Evolutionary conservation across 1,284 basidiomycete genomes (phyloP).

Genomic region (Filobasidium uniguttulatum): DNA sequence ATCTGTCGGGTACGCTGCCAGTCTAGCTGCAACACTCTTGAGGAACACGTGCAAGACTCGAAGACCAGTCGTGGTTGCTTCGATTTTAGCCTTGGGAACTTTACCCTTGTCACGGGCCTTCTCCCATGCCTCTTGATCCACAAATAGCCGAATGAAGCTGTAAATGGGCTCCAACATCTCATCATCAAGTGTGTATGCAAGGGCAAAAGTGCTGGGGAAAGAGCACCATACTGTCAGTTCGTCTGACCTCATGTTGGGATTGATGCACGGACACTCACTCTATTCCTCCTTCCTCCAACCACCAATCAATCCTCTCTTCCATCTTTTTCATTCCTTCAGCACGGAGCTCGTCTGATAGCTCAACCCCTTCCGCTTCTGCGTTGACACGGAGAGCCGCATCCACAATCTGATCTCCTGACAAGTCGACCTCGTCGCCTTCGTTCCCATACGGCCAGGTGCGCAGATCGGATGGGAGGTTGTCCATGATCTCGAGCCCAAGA

Average conservation of each 20-base stretch:
- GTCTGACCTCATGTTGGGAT: not conserved
- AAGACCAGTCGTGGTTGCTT: constrained; percentile 21
- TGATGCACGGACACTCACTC: constrained; percentile 49
- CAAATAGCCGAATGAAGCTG: constrained; percentile 57
- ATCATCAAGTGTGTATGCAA: constrained; percentile 46
- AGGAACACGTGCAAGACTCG: not conserved
- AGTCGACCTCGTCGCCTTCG: constrained; percentile 72
- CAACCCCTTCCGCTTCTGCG: not conserved
- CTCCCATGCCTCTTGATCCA: constrained; percentile 50
- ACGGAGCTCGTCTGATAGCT: not conserved
- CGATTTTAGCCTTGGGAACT: constrained; percentile 60
- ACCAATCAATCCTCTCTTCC: constrained; percentile 67
- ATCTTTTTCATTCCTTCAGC: constrained; percentile 15
- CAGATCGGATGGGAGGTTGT: constrained; percentile 17
- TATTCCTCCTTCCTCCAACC: constrained; percentile 68
- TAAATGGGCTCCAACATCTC: constrained; percentile 52
- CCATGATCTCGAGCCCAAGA: constrained; percentile 36
- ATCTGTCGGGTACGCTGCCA: constrained; percentile 47
- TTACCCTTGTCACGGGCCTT: constrained; percentile 54
- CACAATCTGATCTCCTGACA: constrained; percentile 66
- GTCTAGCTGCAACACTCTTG: not conserved
- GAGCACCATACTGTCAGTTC: no score
- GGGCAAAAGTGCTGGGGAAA: constrained; percentile 46
- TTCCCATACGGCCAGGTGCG: constrained; percentile 46
- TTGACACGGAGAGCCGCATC: constrained; percentile 34